Evolutionary conservation across 2,329 filamentous ascomycete species (phyloP), one percentile per base, ranked within the genome.

Genomic region (Pestalotiopsis fici): DNA sequence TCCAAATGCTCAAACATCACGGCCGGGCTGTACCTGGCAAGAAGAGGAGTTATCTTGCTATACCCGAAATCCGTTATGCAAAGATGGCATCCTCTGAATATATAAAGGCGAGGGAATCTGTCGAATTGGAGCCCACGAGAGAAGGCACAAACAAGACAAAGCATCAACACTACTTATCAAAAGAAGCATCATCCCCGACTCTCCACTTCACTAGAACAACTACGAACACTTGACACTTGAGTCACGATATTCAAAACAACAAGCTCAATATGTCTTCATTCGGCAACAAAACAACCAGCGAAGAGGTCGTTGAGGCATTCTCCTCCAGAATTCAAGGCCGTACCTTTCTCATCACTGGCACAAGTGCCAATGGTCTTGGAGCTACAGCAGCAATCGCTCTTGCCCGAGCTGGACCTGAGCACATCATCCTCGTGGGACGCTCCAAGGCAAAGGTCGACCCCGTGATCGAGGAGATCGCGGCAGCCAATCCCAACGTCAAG

Each of bases 261-360:
- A 4, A 23, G 7, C 43, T 3, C 4, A 39, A 35, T 12, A 62
- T 72, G 71, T 67, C 71, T 66, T 65, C 67, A 2, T 72, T 70
- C 57, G 68, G 65, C 23, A 64, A 60, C n/a, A 31, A 37, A n/a
- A 63, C 65, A 3, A 5, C 18, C 3, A 57, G 59, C 43, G 65
- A 70, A 23, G 65, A 70, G 31, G 54, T 71, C 31, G 64, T 63
- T 12, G 54, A 68, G 35, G 67, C 66, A 59, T 67, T 71, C 56
- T 31, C 66, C 7, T 59, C 66, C 66, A 57, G 61, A 13, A 67
- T 71, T 56, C 67, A 68, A 23, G 71, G 68, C 12, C 70, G 72
- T 25, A 74, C 66, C 7, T 74, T 74, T 50, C 65, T 73, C 55
- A 66, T 74, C 43, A 74, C 72, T 3, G 69, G 70, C 18, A 67